phyloP scores from a whole-genome alignment of 805 yeast species.

The Nematodospora valgi region DNA sequence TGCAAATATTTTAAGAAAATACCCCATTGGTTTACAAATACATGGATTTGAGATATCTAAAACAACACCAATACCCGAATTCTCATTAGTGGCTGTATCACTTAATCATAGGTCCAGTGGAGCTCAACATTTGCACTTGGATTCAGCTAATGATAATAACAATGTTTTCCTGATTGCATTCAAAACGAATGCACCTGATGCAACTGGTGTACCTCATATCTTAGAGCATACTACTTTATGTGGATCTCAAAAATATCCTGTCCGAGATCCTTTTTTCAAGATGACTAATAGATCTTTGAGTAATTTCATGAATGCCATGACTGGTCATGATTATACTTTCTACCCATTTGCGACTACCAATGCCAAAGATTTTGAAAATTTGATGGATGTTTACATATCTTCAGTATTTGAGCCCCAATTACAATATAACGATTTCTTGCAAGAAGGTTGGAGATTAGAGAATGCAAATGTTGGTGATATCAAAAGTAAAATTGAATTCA shows the following conservation, averaged over 20 bases:
- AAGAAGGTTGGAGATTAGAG: constrained; percentile 98
- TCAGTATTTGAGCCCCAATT: constrained; percentile 81
- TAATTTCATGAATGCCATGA: constrained; percentile 98
- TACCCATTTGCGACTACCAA: constrained; percentile 97
- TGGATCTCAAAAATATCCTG: constrained; percentile 89
- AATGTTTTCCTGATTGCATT: constrained; percentile 88
- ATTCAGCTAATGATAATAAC: constrained; percentile 70
- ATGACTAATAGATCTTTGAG: constrained; percentile 94
- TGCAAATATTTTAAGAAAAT: constrained; percentile 28
- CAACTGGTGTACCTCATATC: constrained; percentile 96
- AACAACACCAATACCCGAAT: constrained; percentile 72
- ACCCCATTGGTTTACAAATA: constrained; percentile 59
- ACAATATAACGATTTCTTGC: constrained; percentile 76
- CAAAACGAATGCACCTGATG: constrained; percentile 91
- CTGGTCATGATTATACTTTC: constrained; percentile 93
- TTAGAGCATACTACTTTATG: constrained; percentile 94
- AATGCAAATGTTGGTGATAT: constrained; percentile 58
- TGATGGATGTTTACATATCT: constrained; percentile 84
- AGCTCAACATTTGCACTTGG: constrained; percentile 80
- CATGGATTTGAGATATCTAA: constrained; percentile 68
- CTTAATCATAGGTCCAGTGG: constrained; percentile 68
- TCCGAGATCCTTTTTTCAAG: constrained; percentile 95
- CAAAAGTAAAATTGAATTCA: constrained; percentile 62
- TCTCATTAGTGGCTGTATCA: constrained; percentile 75
- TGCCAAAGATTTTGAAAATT: constrained; percentile 69